A percentile compares a stretch with the other conserved stretches of the same genome.
phyloP scores from a whole-genome alignment of 805 yeast species.

The Pichia kluyveri region DNA sequence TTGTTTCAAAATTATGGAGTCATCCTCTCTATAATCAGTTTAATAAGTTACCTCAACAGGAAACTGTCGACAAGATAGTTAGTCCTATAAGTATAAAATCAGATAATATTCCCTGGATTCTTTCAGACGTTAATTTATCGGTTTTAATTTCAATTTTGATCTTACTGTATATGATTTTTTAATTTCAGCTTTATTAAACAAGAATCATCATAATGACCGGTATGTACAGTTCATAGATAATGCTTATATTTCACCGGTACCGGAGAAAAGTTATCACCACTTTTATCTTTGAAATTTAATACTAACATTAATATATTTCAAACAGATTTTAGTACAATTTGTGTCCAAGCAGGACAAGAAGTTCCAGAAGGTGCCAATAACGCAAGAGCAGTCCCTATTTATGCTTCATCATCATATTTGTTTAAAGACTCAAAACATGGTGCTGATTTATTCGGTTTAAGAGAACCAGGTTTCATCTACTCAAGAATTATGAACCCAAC shows the following conservation, averaged over 20 bases:
- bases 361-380: constrained; percentile 46
- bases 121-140: too few species aligned
- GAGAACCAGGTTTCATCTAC: constrained; percentile 79
- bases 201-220: background rate
- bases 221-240: background rate
- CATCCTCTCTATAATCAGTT: too few species aligned
- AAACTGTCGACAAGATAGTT: too few species aligned
- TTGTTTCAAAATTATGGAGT: too few species aligned
- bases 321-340: constrained; percentile 25
- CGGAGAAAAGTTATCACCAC: too few species aligned
- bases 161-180: too few species aligned
- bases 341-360: constrained; percentile 94
- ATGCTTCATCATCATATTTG: constrained; percentile 83
- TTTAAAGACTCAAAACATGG: constrained; percentile 88
- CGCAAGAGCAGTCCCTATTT: constrained; percentile 89
- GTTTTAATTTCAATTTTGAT: too few species aligned
- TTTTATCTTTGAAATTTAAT: background rate
- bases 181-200: background rate
- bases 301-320: background rate
- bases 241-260: background rate
- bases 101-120: too few species aligned
- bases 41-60: too few species aligned
- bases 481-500: constrained; percentile 92
- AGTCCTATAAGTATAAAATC: too few species aligned
- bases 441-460: constrained; percentile 79